These are phyloP conservation scores for Austroboletus festivus DNA, from an alignment of 768 basidiomycete genomes.

Conservation along the genomic window DNA sequence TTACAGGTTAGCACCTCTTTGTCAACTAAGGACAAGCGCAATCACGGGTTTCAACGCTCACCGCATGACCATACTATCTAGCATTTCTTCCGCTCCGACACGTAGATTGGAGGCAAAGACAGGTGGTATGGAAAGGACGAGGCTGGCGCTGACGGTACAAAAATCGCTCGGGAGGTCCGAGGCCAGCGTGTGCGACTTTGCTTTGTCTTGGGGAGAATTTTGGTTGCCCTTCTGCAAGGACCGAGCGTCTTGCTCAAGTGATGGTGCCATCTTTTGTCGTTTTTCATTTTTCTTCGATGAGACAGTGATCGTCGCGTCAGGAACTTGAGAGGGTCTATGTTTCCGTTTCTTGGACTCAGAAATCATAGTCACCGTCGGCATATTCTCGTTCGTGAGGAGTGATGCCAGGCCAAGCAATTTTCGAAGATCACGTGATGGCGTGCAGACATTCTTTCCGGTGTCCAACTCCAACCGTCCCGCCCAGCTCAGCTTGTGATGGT, in stretches of 20 bases:
- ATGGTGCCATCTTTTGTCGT: constrained; percentile 21
- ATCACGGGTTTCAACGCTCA: constrained; percentile 36
- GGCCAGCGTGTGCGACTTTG: constrained; percentile 35
- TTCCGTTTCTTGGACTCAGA: constrained; percentile 51
- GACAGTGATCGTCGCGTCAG: constrained; percentile 17
- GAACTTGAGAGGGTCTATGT: constrained; percentile 28
- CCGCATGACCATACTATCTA: constrained; percentile 97
- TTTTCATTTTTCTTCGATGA: constrained; percentile 38
- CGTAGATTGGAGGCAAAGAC: constrained; percentile 72
- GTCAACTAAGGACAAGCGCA: neutral
- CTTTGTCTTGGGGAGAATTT: constrained; percentile 34
- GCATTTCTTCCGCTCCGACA: constrained; percentile 79
- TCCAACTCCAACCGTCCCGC: too few relatives aligned
- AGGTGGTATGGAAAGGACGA: constrained; percentile 76
- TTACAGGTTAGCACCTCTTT: neutral
- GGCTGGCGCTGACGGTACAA: constrained; percentile 56
- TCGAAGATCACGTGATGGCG: constrained; percentile 20
- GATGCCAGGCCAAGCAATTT: constrained; percentile 8
- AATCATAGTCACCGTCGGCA: constrained; percentile 8
- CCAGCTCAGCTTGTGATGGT: too few relatives aligned
- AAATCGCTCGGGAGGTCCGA: constrained; percentile 48
- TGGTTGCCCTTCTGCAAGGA: constrained; percentile 15
- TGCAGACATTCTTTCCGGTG: neutral
- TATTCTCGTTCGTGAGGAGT: too few relatives aligned
- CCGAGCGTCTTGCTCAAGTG: constrained; percentile 8